Evolutionary conservation across 2,329 filamentous ascomycete genomes (phyloP).

Genomic region (Aspergillus piperis): DNA sequence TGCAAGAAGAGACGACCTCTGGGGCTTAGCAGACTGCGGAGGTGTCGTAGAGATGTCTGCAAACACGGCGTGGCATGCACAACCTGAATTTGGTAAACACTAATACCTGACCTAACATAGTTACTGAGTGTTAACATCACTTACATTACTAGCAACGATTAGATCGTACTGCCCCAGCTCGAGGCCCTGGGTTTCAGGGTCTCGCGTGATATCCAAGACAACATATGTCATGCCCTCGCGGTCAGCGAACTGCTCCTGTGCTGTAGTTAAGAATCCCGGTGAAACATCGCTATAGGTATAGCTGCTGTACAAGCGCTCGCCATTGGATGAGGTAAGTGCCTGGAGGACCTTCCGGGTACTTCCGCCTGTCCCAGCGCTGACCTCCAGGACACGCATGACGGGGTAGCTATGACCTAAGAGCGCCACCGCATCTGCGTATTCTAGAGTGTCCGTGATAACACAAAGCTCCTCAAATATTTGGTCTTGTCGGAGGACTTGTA

Average conservation of each 20-base stretch:
- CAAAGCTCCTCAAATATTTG: conserved; percentile 5
- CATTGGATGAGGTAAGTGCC: neutral
- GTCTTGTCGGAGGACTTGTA: conserved; percentile 3
- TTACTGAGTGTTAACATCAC: neutral
- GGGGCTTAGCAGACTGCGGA: neutral
- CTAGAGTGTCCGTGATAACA: neutral
- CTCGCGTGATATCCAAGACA: too few species aligned
- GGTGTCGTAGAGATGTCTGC: neutral
- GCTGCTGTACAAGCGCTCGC: conserved; percentile 5
- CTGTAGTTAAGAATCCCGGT: conserved; percentile 31
- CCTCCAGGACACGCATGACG: neutral
- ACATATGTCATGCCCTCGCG: conserved; percentile 27
- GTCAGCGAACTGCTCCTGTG: conserved; percentile 25
- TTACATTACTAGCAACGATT: conserved; percentile 29
- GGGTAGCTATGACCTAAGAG: conserved; percentile 13
- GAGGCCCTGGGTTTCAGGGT: too few species aligned
- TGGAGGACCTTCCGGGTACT: conserved; percentile 6
- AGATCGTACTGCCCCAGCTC: conserved; percentile 37
- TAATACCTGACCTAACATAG: too few species aligned
- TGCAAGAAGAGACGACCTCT: conserved; percentile 8
- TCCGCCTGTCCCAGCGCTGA: conserved; percentile 6
- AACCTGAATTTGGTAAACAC: conserved; percentile 23
- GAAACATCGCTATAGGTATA: conserved; percentile 39
- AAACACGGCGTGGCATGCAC: conserved; percentile 34
- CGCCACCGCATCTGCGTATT: neutral